Evolutionary conservation across 768 basidiomycete species (phyloP).

Genomic region (Mycena latifolia): DNA sequence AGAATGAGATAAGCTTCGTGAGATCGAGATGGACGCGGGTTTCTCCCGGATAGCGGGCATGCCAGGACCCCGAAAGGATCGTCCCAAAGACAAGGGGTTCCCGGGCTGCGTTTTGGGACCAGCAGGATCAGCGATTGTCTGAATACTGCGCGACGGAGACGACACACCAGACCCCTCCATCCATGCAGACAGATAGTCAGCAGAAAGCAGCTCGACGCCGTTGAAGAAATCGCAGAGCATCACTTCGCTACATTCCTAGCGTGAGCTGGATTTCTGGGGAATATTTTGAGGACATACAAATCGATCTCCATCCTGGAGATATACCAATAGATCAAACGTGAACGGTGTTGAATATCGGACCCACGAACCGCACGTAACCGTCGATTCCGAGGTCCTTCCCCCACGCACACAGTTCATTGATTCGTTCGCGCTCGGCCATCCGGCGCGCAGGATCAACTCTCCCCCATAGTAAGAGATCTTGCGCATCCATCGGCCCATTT

Average conservation of each 20-base stretch:
- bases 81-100: conserved; percentile 19
- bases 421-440: conserved; percentile 47
- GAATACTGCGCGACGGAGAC: too few relatives aligned
- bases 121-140: too few relatives aligned
- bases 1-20: conserved; percentile 48
- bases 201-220: conserved; percentile 44
- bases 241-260: too few relatives aligned
- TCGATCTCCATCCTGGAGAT: conserved; percentile 39
- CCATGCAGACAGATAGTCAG: conserved; percentile 31
- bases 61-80: conserved; percentile 45
- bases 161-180: too few relatives aligned
- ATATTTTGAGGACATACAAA: conserved; percentile 42
- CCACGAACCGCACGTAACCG: conserved; percentile 56
- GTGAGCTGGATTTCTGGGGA: too few relatives aligned
- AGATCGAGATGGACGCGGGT: conserved; percentile 48
- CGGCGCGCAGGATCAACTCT: conserved; percentile 36
- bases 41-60: conserved; percentile 49
- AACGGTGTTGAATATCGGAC: background rate
- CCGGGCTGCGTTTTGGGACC: conserved; percentile 13
- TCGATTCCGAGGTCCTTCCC: conserved; percentile 55
- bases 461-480: conserved; percentile 63
- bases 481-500: conserved; percentile 57
- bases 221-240: conserved; percentile 49
- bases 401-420: too few relatives aligned
- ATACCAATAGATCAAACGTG: background rate